phyloP scores from a whole-genome alignment of 768 basidiomycete species.

The Leucosporidium scottii region DNA sequence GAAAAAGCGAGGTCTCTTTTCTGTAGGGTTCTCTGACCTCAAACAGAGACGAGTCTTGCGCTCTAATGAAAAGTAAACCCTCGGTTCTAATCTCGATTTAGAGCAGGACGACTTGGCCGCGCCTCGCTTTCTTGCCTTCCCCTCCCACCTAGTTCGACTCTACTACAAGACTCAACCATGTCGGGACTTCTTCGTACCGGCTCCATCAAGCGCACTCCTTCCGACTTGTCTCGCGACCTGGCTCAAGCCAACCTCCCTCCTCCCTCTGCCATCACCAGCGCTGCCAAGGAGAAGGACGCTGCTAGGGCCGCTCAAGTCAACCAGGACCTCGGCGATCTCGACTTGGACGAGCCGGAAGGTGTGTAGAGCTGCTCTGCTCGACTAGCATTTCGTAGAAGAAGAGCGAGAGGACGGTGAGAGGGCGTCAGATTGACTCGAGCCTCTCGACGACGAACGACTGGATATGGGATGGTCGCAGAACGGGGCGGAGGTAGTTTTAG shows the following conservation, averaged over 20 bases:
- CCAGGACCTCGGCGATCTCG: slow-evolving; percentile 7
- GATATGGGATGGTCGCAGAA: no score
- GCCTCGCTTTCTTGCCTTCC: neutral
- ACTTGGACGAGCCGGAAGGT: slow-evolving; percentile 17
- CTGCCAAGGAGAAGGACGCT: slow-evolving; percentile 4
- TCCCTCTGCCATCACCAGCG: slow-evolving; percentile 19
- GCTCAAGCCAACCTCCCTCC: slow-evolving; percentile 20
- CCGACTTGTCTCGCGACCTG: slow-evolving; percentile 19
- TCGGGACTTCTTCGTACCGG: neutral
- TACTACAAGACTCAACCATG: neutral
- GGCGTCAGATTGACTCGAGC: no score
- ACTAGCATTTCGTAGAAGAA: neutral
- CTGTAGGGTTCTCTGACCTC: no score
- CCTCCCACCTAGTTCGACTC: no score
- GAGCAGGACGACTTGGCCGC: neutral
- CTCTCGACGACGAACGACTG: no score
- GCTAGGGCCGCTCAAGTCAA: slow-evolving; percentile 4
- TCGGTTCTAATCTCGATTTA: no score
- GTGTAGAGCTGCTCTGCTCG: neutral
- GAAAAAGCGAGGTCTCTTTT: no score
- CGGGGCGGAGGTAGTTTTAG: no score
- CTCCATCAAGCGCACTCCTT: slow-evolving; percentile 30
- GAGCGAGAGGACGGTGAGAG: neutral
- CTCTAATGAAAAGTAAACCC: no score
- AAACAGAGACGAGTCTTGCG: no score